These are phyloP conservation scores for Daldinia vernicosa DNA, from an alignment of 495 filamentous ascomycete genomes.

Conservation along the genomic window DNA sequence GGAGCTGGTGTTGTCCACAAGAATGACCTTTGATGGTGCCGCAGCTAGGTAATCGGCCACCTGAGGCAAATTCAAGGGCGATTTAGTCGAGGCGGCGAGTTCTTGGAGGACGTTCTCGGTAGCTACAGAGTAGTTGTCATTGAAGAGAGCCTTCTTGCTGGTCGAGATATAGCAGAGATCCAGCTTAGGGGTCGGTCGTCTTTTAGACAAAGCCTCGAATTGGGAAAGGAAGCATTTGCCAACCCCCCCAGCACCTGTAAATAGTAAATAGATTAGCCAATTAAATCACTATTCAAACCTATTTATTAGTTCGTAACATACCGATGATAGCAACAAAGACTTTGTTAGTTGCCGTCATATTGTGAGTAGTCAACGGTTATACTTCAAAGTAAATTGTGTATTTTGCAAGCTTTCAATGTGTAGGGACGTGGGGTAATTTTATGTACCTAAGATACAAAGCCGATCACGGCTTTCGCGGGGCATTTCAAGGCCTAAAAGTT, in stretches of 20 bases:
- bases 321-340: slow-evolving; percentile 58
- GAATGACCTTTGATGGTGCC: slow-evolving; percentile 74
- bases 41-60: slow-evolving; percentile 74
- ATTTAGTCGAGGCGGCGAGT: slow-evolving; percentile 64
- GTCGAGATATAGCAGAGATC: slow-evolving; percentile 82
- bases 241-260: slow-evolving; percentile 86
- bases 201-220: slow-evolving; percentile 66
- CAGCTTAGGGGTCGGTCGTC: slow-evolving; percentile 65
- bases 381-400: no score
- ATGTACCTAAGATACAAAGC: slow-evolving; percentile 7
- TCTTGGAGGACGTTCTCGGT: slow-evolving; percentile 63
- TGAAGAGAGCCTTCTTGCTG: slow-evolving; percentile 78
- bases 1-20: slow-evolving; percentile 95
- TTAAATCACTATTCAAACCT: slow-evolving; percentile 5
- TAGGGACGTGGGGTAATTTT: slow-evolving; percentile 45
- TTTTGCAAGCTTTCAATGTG: slow-evolving; percentile 13
- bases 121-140: slow-evolving; percentile 66
- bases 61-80: slow-evolving; percentile 68
- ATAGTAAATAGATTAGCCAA: slow-evolving; percentile 31
- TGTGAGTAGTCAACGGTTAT: neutral
- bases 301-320: slow-evolving; percentile 32
- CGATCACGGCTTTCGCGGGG: slow-evolving; percentile 39
- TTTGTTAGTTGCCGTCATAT: slow-evolving; percentile 49
- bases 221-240: slow-evolving; percentile 90
- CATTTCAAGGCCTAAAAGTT: slow-evolving; percentile 11